Conservation (phyloP, 345 rosid genomes). For the Jatropha curcas region DNA sequence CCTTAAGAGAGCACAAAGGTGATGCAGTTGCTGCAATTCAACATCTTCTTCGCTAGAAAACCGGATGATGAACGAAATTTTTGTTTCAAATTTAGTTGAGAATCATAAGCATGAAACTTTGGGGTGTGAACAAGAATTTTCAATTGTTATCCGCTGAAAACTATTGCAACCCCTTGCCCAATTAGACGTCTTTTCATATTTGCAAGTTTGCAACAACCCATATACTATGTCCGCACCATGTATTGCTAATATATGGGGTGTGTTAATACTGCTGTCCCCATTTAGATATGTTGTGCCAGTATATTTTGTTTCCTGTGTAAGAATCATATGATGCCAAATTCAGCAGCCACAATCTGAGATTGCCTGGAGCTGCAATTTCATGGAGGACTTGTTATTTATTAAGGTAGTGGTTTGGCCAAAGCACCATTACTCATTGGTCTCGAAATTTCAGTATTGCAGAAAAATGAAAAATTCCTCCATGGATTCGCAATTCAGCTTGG, state of each 20-base stretch:
- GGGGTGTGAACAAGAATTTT: not conserved
- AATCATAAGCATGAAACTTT: not conserved
- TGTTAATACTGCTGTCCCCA: not conserved
- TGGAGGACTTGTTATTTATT: too few species aligned
- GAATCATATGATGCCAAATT: too few species aligned
- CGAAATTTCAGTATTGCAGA: too few species aligned
- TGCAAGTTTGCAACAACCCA: not conserved
- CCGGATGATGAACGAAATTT: not conserved
- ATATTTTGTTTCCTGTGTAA: too few species aligned
- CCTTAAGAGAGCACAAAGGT: conserved; percentile 92
- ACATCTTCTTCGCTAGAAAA: conserved; percentile 57
- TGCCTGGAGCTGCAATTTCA: too few species aligned
- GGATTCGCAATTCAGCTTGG: too few species aligned
- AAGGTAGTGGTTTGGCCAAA: too few species aligned
- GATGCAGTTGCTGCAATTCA: conserved; percentile 93
- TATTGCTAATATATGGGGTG: not conserved
- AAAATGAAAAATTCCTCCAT: too few species aligned
- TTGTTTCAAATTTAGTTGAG: not conserved
- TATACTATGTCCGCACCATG: not conserved
- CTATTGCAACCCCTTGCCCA: not conserved
- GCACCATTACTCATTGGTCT: too few species aligned
- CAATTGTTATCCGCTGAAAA: not conserved
- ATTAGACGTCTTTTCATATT: not conserved
- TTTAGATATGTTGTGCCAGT: too few species aligned
- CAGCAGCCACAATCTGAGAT: too few species aligned